Base-by-base conservation (phyloP, 495 filamentous ascomycete species). In the Aspergillus incahuasiensis region DNA sequence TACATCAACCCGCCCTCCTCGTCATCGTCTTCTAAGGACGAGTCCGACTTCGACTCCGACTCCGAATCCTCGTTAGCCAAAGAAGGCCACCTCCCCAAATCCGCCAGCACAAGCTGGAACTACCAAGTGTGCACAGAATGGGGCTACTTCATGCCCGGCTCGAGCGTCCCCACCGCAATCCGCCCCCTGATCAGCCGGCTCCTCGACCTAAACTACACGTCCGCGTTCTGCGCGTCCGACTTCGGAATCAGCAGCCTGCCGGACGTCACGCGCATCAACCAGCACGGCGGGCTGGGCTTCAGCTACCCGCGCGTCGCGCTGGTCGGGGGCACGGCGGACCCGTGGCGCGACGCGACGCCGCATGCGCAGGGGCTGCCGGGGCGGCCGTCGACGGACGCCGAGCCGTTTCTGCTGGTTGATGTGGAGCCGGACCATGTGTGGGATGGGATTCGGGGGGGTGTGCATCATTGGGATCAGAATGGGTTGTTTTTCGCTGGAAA, bases 391-490 rank as follows among this genome's bases (percentile, higher is more conserved):
- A 88, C 86, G 1, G 68, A 72, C 0, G 68, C 68, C 18, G 74
- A 86, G 69, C 87, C 87, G 5, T 82, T 83, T 54, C 71, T 86
- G 21, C 62, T 87, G 50, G 85, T 90, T 51, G 68, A 73, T n/a
- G 22, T 66, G 4, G 16, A 45, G 1, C 58, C 49, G 18, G 54
- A 54, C 13, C 41, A 63, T 15, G 58, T 66, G 1, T 66, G 61
- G 60, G 63, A 66, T 56, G 58, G 55, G 18, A 52, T 60, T 3
- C 42, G 30, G n/a, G 77, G 73, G 0, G 83, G 73, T 0, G 83
- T 87, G 43, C 86, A 89, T 66, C 84, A 88, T 68, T 88, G 81
- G 82, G 86, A 88, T 65, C 81, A 88, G 77, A 87, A 88, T 63
- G 85, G 84, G 8, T 48, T 86, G 41, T 84, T 84, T 45, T 68